phyloP scores from a whole-genome alignment of 257 asterid genomes.

The Solanum gracilifrons region DNA sequence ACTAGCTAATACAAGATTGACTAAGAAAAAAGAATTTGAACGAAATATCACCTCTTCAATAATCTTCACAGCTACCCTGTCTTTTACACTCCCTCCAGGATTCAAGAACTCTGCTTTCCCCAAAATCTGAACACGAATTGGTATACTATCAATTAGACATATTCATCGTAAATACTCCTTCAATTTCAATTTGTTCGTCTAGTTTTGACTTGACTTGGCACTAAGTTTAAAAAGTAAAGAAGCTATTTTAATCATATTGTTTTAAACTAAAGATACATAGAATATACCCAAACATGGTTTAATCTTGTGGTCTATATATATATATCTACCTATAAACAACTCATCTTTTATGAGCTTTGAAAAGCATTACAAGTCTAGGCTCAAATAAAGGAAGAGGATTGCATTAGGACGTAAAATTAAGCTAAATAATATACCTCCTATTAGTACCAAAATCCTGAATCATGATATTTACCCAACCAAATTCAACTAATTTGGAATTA shows the following conservation, averaged over 20 bases:
- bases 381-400: neutral
- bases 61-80: conserved; percentile 83
- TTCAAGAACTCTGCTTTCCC: conserved; percentile 95
- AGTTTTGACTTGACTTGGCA: neutral
- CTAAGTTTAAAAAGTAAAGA: neutral
- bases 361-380: neutral
- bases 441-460: neutral
- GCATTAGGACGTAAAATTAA: neutral
- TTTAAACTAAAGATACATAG: neutral
- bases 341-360: neutral
- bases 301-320: neutral
- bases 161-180: neutral
- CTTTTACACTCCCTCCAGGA: conserved; percentile 98
- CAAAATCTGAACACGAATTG: conserved; percentile 40
- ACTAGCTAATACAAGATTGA: neutral
- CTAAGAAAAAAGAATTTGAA: neutral
- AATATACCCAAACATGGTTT: neutral
- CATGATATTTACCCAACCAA: neutral
- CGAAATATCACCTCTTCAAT: conserved; percentile 57
- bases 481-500: neutral
- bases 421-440: neutral
- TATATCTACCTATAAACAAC: neutral
- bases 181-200: neutral
- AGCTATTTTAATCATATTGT: neutral
- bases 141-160: neutral